These are phyloP conservation scores for Tetracladium setigerum DNA, from an alignment of 495 filamentous ascomycete genomes.

Conservation along the genomic window DNA sequence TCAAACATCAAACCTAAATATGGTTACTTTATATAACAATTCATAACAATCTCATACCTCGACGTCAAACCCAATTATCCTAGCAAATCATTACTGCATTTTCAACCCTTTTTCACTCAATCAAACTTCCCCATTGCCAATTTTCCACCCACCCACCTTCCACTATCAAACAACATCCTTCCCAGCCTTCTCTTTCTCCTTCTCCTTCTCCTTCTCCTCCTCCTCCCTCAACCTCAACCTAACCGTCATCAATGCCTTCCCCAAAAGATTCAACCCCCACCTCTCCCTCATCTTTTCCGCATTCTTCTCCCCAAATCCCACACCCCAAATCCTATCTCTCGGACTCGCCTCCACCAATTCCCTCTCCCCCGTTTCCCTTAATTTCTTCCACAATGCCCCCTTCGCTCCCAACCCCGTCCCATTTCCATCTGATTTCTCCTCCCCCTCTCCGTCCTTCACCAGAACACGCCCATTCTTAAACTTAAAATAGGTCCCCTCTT, in stretches of 20 bases:
- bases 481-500: slow-evolving; percentile 51
- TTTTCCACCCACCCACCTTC: no score
- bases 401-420: slow-evolving; percentile 51
- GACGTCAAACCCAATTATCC: no score
- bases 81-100: neutral
- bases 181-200: no score
- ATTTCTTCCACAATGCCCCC: slow-evolving; percentile 33
- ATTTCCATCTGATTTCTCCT: slow-evolving; percentile 45
- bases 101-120: no score
- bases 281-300: slow-evolving; percentile 36
- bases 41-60: no score
- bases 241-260: slow-evolving; percentile 32
- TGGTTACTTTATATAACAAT: no score
- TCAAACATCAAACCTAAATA: no score
- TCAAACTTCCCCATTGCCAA: no score
- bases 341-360: slow-evolving; percentile 59
- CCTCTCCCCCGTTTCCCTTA: slow-evolving; percentile 50
- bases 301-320: slow-evolving; percentile 47
- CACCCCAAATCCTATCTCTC: slow-evolving; percentile 58
- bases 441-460: slow-evolving; percentile 16
- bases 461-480: slow-evolving; percentile 36
- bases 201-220: slow-evolving; percentile 7
- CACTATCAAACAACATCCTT: no score
- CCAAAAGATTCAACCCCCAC: slow-evolving; percentile 65
- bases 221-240: slow-evolving; percentile 13